These are phyloP conservation scores for Leptomonas pyrrhocoris DNA, from an alignment of 208 protist species.

Conservation along the genomic window DNA sequence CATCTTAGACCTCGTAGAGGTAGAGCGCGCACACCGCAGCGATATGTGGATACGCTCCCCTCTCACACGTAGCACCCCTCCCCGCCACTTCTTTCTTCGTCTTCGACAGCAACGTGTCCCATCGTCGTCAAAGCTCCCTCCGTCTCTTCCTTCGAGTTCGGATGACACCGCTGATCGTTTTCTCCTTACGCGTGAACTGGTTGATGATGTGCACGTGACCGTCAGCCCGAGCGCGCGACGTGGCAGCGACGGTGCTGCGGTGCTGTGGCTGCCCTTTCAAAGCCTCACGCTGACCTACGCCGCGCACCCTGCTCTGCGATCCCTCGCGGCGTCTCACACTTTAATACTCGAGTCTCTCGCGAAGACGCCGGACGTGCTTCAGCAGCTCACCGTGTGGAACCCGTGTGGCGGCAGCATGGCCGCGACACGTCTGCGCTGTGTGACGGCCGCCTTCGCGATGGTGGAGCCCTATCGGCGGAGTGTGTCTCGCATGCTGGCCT, in stretches of 20 bases:
- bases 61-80: not conserved
- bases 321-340: slow-evolving; percentile 21
- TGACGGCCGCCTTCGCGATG: slow-evolving; percentile 12
- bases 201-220: not conserved
- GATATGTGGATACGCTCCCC: slow-evolving; percentile 1
- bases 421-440: slow-evolving; percentile 28
- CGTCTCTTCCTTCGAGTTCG: not conserved
- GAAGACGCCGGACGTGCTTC: slow-evolving; percentile 30
- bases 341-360: slow-evolving; percentile 35
- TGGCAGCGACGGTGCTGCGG: not conserved
- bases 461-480: slow-evolving; percentile 13
- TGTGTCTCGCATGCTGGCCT: slow-evolving; percentile 6
- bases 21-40: not conserved
- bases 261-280: slow-evolving; percentile 19
- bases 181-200: not conserved
- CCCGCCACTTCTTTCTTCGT: not conserved
- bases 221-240: not conserved
- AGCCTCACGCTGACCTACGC: slow-evolving; percentile 20
- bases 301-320: slow-evolving; percentile 19
- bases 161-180: not conserved
- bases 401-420: slow-evolving; percentile 37
- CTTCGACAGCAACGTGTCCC: not conserved
- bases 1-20: not conserved
- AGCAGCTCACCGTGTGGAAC: slow-evolving; percentile 20
- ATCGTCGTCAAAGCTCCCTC: too few species aligned